Conservation (phyloP, 495 filamentous ascomycete species). For the Annulohypoxylon maeteangense region DNA sequence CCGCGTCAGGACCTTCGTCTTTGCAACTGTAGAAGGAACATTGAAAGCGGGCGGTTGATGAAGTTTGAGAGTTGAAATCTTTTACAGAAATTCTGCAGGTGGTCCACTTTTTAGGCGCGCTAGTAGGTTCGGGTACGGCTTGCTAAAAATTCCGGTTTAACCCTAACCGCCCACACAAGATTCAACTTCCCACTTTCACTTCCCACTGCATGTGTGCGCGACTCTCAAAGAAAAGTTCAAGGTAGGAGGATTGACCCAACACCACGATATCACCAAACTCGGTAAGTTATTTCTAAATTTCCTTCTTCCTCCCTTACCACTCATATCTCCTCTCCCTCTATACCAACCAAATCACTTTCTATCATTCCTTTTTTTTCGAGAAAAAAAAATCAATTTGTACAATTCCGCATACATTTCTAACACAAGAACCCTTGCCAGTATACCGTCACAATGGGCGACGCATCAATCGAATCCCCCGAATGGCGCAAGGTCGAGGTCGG, state of each 20-base stretch:
- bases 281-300: conserved; percentile 33
- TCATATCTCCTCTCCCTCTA: background rate
- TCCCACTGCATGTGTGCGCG: conserved; percentile 32
- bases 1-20: background rate
- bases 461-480: conserved; percentile 75
- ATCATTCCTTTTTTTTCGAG: background rate
- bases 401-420: conserved; percentile 30
- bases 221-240: conserved; percentile 40
- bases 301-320: background rate
- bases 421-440: conserved; percentile 27
- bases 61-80: conserved; percentile 9
- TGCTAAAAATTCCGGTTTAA: conserved; percentile 39
- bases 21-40: background rate
- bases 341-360: background rate
- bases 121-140: conserved; percentile 37
- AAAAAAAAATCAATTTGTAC: background rate
- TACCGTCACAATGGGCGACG: conserved; percentile 61
- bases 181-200: conserved; percentile 34
- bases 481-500: conserved; percentile 98
- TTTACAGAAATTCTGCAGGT: conserved; percentile 28
- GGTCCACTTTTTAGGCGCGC: background rate
- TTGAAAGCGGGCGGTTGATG: background rate
- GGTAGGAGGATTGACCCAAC: conserved; percentile 40
- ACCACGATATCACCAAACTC: conserved; percentile 39
- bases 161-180: conserved; percentile 45